These are phyloP conservation scores for Hirsutella thompsonii DNA, from an alignment of 2,329 filamentous ascomycete genomes.

Conservation along the genomic window DNA sequence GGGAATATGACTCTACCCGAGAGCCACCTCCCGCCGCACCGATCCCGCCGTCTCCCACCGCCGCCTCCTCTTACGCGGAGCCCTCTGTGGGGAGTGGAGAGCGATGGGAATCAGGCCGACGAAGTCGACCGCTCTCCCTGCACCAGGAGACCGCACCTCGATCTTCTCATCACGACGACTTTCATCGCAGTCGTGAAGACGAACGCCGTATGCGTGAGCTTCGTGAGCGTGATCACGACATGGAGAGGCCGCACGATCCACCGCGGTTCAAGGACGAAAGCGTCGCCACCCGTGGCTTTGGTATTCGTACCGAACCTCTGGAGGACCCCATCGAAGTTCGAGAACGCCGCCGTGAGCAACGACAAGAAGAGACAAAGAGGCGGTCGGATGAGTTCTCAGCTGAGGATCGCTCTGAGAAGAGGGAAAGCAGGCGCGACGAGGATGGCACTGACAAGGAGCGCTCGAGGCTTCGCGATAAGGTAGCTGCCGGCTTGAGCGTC, in stretches of 20 bases:
- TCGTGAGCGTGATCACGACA: constrained; percentile 25
- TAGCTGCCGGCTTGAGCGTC: constrained; percentile 32
- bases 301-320: constrained; percentile 30
- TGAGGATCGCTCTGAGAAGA: constrained; percentile 16
- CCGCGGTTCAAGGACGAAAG: constrained; percentile 31
- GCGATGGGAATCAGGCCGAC: constrained; percentile 10
- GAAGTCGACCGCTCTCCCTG: constrained; percentile 34
- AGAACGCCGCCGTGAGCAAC: constrained; percentile 21
- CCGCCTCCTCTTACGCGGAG: constrained; percentile 9
- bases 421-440: constrained; percentile 16
- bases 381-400: constrained; percentile 15
- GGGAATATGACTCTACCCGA: constrained; percentile 33
- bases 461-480: constrained; percentile 32
- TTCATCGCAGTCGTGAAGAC: constrained; percentile 35
- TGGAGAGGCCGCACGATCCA: constrained; percentile 14
- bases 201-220: constrained; percentile 28
- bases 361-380: constrained; percentile 15
- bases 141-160: constrained; percentile 36
- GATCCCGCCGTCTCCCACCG: constrained; percentile 20
- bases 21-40: constrained; percentile 29
- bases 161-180: constrained; percentile 31
- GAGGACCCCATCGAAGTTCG: constrained; percentile 28
- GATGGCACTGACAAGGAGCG: constrained; percentile 26
- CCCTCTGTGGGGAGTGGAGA: constrained; percentile 5
- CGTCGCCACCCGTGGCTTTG: constrained; percentile 35